Base-by-base conservation (phyloP, 2,329 filamentous ascomycete species). In the Xylariaceae sp. region DNA sequence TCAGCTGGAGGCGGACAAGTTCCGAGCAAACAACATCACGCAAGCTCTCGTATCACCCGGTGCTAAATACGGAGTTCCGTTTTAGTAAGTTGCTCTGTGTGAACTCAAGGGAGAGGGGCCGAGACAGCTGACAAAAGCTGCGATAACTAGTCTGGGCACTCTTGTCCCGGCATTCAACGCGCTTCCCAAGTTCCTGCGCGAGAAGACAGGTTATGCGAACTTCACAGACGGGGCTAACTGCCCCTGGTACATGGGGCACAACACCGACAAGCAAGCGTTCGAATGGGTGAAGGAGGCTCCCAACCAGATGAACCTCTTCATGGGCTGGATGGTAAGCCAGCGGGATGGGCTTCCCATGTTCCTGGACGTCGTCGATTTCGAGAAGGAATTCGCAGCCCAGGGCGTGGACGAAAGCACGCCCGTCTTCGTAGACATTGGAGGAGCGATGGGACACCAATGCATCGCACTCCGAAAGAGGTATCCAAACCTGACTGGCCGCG, bases 351-450 rank as follows among this genome's bases (percentile, higher is more conserved):
- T 48, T 9, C 46, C 46, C 5, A 39, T 27, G 1, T 50, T 50
- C 34, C 35, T 55, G 2, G 38, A 40, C 31, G 46, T 36, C 8
- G 14, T 51, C 2, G 42, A 50, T 23, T 46, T 54, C 33, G 31
- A 45, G 15, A 19, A 33, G 23, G 48, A 53, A 16, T 46, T 52
- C 15, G 43, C 40, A 1, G 31, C 31, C 7, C 6, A 11, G 6
- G 43, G 32, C 3, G 36, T 41, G 1, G 35, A 29, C 2, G 40
- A 31, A 3, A 39, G 36, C 2, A 51, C 48, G 0, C 35, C 43
- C 6, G 30, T 54, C 5, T 52, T 54, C n/a, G 49, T 55, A 8
- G 53, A 55, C 16, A 34, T 55, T 2, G 51, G 48, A 2, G 53
- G 53, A 9, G 47, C 44, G 1, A 34, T 47, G 26, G 51, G 52